A percentile compares a stretch with the other conserved stretches of the same genome.
phyloP scores from a whole-genome alignment of 176 grass and related monocot genomes.

The Rhipidocladum racemiflorum region DNA sequence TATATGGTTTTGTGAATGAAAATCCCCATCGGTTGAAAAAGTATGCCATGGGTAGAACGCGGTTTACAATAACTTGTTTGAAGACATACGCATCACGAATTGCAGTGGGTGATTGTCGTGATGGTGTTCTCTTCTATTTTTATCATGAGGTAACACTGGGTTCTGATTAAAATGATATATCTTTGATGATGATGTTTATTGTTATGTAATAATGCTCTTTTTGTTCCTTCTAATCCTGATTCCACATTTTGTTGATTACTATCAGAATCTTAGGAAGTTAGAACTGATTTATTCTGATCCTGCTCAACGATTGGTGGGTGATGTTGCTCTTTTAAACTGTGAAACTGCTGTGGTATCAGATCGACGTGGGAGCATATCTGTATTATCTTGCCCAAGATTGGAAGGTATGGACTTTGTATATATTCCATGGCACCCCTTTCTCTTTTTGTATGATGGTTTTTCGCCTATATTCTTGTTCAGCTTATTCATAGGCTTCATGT shows the following conservation, averaged over 20 bases:
- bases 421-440: background rate
- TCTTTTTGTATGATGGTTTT: background rate
- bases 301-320: slow-evolving; percentile 83
- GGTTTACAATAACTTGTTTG: slow-evolving; percentile 92
- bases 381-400: slow-evolving; percentile 73
- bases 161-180: slow-evolving; percentile 24
- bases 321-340: slow-evolving; percentile 78
- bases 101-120: slow-evolving; percentile 97
- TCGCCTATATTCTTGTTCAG: background rate
- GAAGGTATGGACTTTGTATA: slow-evolving; percentile 52
- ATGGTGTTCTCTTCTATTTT: slow-evolving; percentile 96
- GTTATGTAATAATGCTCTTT: background rate
- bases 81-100: slow-evolving; percentile 72
- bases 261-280: slow-evolving; percentile 70
- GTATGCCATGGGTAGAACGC: slow-evolving; percentile 57
- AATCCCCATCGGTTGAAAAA: slow-evolving; percentile 73
- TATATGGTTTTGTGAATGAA: slow-evolving; percentile 80
- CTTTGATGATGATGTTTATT: slow-evolving; percentile 27
- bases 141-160: slow-evolving; percentile 72
- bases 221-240: slow-evolving; percentile 20
- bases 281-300: slow-evolving; percentile 84
- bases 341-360: slow-evolving; percentile 90
- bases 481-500: background rate
- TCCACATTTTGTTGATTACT: slow-evolving; percentile 17
- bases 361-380: slow-evolving; percentile 87